Conservation (phyloP, 169 alveolate genomes). For the Hammondia hammondi region DNA sequence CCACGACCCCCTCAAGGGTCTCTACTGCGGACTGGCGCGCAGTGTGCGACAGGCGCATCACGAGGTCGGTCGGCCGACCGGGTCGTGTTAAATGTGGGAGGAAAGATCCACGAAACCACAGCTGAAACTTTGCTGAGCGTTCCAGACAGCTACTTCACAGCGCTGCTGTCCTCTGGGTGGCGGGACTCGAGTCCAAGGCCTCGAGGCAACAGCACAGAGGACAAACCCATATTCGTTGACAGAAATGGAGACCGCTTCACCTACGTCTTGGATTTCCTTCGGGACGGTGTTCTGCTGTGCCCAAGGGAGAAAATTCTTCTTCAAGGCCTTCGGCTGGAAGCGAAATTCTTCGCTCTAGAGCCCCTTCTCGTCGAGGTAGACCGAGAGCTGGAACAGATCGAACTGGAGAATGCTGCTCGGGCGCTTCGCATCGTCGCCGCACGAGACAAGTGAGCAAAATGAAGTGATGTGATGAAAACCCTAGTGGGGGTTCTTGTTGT, state of each 20-base stretch:
- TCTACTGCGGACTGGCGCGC: too few species aligned
- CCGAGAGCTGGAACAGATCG: neutral
- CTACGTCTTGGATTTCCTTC: constrained; percentile 47
- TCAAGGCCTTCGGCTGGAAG: constrained; percentile 63
- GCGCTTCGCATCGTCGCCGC: neutral
- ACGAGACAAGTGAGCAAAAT: neutral
- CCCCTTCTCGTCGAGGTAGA: constrained; percentile 45
- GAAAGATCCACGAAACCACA: constrained; percentile 44
- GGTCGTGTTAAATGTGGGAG: constrained; percentile 62
- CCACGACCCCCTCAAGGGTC: too few species aligned
- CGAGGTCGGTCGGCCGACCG: neutral
- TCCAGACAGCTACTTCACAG: constrained; percentile 47
- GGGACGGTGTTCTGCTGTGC: constrained; percentile 56
- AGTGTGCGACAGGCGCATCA: too few species aligned
- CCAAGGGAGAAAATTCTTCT: constrained; percentile 43
- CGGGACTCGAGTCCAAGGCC: neutral
- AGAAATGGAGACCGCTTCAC: constrained; percentile 59
- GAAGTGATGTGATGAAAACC: too few species aligned
- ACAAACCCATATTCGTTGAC: constrained; percentile 46
- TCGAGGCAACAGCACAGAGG: neutral
- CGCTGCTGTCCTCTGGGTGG: constrained; percentile 51
- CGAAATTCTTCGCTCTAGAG: constrained; percentile 50
- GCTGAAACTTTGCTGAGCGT: constrained; percentile 32
- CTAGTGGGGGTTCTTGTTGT: too few species aligned
- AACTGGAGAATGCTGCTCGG: constrained; percentile 4